Evolutionary conservation across 2,329 filamentous ascomycete genomes (phyloP).

Genomic region (Pseudohalonectria lignicola): DNA sequence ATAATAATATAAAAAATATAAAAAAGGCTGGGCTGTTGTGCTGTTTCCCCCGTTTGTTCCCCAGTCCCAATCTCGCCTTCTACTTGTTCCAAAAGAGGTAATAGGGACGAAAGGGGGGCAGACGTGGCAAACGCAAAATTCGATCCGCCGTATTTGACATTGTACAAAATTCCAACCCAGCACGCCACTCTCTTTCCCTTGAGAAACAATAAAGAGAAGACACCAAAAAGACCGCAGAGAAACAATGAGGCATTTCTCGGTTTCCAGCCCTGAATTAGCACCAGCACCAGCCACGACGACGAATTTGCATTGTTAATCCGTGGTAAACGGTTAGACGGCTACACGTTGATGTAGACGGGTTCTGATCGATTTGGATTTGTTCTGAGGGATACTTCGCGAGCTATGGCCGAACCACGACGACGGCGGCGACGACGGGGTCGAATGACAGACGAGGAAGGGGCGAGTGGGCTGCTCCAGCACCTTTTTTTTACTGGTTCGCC

Average conservation of each 20-base stretch:
- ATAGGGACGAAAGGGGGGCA: constrained; percentile 6
- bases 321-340: constrained; percentile 19
- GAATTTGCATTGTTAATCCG: constrained; percentile 16
- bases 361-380: constrained; percentile 44
- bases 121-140: constrained; percentile 6
- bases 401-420: constrained; percentile 41
- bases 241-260: constrained; percentile 9
- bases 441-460: constrained; percentile 27
- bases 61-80: too few relatives aligned
- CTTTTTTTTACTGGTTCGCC: constrained; percentile 6
- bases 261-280: too few relatives aligned
- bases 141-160: constrained; percentile 17
- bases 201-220: constrained; percentile 10
- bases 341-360: too few relatives aligned
- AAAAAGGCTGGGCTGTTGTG: too few relatives aligned
- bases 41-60: too few relatives aligned
- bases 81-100: too few relatives aligned
- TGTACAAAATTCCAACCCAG: constrained; percentile 24
- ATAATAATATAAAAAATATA: too few relatives aligned
- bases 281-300: constrained; percentile 6
- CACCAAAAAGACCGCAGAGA: constrained; percentile 5
- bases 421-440: constrained; percentile 14
- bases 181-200: constrained; percentile 19
- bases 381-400: constrained; percentile 40
- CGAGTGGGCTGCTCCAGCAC: constrained; percentile 16